Evolutionary conservation across 202 grass and related monocot species (phyloP).

Genomic region (Brachypodium distachyon): DNA sequence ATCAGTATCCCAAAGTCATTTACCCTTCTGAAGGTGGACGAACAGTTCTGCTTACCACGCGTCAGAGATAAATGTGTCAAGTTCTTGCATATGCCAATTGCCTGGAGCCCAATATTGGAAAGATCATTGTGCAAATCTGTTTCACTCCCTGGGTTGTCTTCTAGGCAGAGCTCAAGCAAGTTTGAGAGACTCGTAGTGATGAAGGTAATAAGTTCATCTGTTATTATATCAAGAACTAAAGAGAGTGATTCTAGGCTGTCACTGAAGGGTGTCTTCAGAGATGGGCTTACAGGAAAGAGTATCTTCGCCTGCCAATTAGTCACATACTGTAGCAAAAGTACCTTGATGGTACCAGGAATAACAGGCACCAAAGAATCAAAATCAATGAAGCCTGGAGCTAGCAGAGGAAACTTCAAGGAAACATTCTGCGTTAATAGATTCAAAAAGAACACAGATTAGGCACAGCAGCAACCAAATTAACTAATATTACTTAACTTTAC

Average conservation of each 20-base stretch:
- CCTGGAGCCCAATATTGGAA: slow-evolving; percentile 71
- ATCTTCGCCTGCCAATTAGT: slow-evolving; percentile 45
- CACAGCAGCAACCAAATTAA: not conserved
- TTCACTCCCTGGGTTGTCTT: slow-evolving; percentile 56
- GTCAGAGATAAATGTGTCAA: slow-evolving; percentile 66
- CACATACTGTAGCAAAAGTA: slow-evolving; percentile 62
- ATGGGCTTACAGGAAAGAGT: slow-evolving; percentile 26
- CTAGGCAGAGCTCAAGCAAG: slow-evolving; percentile 75
- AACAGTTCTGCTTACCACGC: slow-evolving; percentile 40
- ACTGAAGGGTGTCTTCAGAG: slow-evolving; percentile 19
- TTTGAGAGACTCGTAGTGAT: slow-evolving; percentile 52
- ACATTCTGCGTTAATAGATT: slow-evolving; percentile 48
- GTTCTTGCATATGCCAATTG: slow-evolving; percentile 64
- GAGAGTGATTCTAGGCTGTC: slow-evolving; percentile 55
- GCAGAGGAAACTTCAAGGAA: slow-evolving; percentile 58
- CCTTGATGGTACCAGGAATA: slow-evolving; percentile 54
- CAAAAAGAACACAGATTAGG: not conserved
- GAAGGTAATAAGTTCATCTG: slow-evolving; percentile 54
- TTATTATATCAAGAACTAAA: slow-evolving; percentile 76
- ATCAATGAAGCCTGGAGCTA: slow-evolving; percentile 27
- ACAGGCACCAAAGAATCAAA: slow-evolving; percentile 25
- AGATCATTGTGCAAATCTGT: slow-evolving; percentile 54
- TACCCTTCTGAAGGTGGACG: slow-evolving; percentile 58
- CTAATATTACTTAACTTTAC: not conserved
- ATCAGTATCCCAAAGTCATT: slow-evolving; percentile 90